Percentiles rank a stretch among this genome's conserved stretches.
Conservation (phyloP, 176 grass and related monocot species). For the Carex parvula region DNA sequence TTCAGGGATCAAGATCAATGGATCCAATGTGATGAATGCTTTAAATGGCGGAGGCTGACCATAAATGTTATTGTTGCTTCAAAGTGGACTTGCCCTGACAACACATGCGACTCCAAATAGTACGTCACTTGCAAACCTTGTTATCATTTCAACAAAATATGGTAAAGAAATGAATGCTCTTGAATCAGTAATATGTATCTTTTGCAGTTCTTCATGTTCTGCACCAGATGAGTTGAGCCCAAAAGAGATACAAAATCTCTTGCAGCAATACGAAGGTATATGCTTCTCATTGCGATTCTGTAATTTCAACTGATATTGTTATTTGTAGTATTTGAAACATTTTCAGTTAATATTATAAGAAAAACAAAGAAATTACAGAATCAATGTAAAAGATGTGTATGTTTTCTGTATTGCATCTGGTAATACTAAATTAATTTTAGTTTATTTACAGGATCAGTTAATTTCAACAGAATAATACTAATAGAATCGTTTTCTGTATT, state of each 20-base stretch:
- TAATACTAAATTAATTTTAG: not conserved
- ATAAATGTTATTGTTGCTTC: constrained; percentile 80
- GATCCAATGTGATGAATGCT: constrained; percentile 96
- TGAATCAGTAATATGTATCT: not conserved
- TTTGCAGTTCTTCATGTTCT: constrained; percentile 74
- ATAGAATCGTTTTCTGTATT: not conserved
- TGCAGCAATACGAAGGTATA: constrained; percentile 87
- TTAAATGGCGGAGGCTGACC: constrained; percentile 88
- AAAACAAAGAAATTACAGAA: not conserved
- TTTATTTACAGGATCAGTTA: not conserved
- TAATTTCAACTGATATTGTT: not conserved
- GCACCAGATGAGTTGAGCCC: constrained; percentile 70
- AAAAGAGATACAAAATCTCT: constrained; percentile 81
- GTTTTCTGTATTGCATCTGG: not conserved
- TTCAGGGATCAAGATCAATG: constrained; percentile 97
- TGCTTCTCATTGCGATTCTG: not conserved
- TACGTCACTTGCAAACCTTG: constrained; percentile 26
- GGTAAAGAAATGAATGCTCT: not conserved
- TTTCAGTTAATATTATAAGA: not conserved
- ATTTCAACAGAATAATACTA: not conserved
- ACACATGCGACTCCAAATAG: constrained; percentile 70
- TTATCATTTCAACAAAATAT: not conserved
- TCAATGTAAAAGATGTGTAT: not conserved
- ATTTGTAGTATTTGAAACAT: not conserved
- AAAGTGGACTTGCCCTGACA: constrained; percentile 80